A percentile compares a stretch with the other conserved stretches of the same genome.
Evolutionary conservation across 1,284 basidiomycete genomes (phyloP).

Genomic region (Melampsora americana): DNA sequence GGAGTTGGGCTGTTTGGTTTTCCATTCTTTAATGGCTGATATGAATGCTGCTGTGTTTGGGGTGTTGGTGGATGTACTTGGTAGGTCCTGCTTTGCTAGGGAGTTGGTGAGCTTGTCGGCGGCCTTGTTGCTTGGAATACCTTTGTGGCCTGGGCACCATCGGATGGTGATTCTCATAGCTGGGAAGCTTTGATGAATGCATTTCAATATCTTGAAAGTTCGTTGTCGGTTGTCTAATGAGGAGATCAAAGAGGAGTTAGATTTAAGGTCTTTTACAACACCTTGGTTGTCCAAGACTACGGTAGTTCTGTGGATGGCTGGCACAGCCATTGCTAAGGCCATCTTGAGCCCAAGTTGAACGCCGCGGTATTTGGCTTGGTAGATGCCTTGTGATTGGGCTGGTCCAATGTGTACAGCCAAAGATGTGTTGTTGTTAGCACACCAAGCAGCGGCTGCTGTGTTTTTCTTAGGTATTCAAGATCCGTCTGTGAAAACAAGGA

Average conservation of each 20-base stretch:
- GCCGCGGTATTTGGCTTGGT: background rate
- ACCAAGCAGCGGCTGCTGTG: too few species aligned
- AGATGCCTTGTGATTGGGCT: background rate
- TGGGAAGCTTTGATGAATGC: background rate
- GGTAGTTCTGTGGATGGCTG: background rate
- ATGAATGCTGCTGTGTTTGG: background rate
- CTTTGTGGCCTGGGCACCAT: slow-evolving; percentile 10
- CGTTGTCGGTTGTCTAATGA: background rate
- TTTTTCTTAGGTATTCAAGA: too few species aligned
- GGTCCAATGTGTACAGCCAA: background rate
- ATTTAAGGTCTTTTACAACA: background rate
- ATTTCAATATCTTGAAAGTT: background rate
- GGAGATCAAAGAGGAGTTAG: background rate
- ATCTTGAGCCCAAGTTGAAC: too few species aligned
- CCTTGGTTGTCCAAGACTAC: background rate
- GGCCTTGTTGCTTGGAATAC: too few species aligned
- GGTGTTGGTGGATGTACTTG: background rate
- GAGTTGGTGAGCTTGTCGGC: too few species aligned
- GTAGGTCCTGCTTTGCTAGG: background rate
- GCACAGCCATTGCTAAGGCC: background rate
- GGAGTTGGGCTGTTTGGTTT: background rate
- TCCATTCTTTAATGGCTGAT: background rate
- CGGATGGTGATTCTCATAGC: background rate
- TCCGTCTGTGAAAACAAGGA: too few species aligned
- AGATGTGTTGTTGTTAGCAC: too few species aligned